Percentiles rank a stretch among this genome's conserved stretches.
phyloP scores from a whole-genome alignment of 805 yeast species.

The Ogataea naganishii region DNA sequence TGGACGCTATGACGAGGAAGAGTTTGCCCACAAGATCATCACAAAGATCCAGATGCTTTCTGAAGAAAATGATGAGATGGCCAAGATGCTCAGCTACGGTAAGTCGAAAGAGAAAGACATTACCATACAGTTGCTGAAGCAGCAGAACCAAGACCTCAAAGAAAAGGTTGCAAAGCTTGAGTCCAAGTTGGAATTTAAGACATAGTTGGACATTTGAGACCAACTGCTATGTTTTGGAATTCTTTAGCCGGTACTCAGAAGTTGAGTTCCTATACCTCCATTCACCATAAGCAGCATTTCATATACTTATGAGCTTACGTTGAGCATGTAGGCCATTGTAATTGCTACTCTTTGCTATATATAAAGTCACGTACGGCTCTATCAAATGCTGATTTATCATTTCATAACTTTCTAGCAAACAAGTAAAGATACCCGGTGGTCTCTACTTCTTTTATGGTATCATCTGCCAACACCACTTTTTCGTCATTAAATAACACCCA shows the following conservation, averaged over 20 bases:
- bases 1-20: conserved; percentile 68
- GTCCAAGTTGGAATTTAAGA: too few relatives aligned
- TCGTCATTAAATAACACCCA: conserved; percentile 90
- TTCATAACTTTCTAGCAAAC: conserved; percentile 17
- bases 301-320: too few relatives aligned
- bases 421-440: conserved; percentile 41
- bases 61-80: conserved; percentile 62
- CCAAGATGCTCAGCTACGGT: conserved; percentile 68
- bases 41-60: conserved; percentile 50
- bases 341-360: too few relatives aligned
- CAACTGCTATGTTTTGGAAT: too few relatives aligned
- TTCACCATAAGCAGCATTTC: too few relatives aligned
- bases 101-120: conserved; percentile 63
- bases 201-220: too few relatives aligned
- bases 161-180: conserved; percentile 23
- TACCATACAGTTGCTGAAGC: conserved; percentile 52
- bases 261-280: too few relatives aligned
- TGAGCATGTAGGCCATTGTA: too few relatives aligned
- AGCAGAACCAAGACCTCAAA: conserved; percentile 39
- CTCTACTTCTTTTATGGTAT: conserved; percentile 32
- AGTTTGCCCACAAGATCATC: conserved; percentile 64
- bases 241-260: too few relatives aligned
- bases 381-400: conserved; percentile 1
- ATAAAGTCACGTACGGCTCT: too few relatives aligned
- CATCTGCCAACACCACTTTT: conserved; percentile 59